Conservation (phyloP, 495 filamentous ascomycete species). For the Chaetomidium leptoderma region DNA sequence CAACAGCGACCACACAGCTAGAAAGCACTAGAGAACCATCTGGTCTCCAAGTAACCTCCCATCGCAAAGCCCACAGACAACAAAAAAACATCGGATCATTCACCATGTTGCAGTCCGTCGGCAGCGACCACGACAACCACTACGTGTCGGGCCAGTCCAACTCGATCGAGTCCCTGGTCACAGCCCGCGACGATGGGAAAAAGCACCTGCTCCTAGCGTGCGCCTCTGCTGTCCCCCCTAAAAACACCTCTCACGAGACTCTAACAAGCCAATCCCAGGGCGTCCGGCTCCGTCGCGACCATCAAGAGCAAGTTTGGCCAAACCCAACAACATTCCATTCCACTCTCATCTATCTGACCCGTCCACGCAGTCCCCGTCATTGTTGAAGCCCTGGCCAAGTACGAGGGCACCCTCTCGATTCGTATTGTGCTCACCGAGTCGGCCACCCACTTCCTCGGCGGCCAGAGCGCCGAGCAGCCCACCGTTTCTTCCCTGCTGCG, state of each 20-base stretch:
- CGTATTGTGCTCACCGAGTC: conserved; percentile 71
- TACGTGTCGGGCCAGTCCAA: conserved; percentile 27
- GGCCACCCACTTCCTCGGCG: conserved; percentile 65
- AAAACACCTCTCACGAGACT: conserved; percentile 36
- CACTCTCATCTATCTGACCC: not conserved
- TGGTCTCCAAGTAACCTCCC: too few species aligned
- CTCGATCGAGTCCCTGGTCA: conserved; percentile 32
- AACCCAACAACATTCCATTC: not conserved
- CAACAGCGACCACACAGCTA: too few species aligned
- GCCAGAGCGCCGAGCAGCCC: conserved; percentile 68
- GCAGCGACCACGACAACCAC: conserved; percentile 34
- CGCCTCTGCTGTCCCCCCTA: conserved; percentile 31
- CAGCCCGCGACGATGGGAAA: conserved; percentile 54
- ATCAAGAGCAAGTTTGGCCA: conserved; percentile 58
- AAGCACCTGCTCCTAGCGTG: conserved; percentile 72
- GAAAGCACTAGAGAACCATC: too few species aligned
- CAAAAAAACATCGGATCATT: not conserved
- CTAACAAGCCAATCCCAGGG: conserved; percentile 25
- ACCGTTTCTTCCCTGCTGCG: conserved; percentile 45
- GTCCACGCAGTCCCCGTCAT: conserved; percentile 58
- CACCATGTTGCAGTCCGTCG: conserved; percentile 35
- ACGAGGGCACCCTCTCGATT: conserved; percentile 60
- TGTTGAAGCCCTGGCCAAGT: conserved; percentile 51
- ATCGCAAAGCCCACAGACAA: too few species aligned
- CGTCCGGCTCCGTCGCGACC: conserved; percentile 63